Evolutionary conservation across 495 filamentous ascomycete genomes (phyloP).

Genomic region (Penicillium pulvis): DNA sequence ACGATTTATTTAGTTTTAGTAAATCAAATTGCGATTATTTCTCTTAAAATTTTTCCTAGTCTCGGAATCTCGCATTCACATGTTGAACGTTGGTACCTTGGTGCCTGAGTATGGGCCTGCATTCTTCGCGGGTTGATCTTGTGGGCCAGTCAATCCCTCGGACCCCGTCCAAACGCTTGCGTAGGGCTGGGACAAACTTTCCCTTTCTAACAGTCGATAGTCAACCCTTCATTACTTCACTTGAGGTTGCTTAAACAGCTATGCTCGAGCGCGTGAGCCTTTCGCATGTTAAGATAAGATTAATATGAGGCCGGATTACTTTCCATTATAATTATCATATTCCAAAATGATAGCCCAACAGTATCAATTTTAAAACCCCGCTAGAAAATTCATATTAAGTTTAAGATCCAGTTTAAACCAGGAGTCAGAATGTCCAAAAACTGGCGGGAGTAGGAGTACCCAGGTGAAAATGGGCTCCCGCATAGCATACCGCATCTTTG

Average conservation of each 20-base stretch:
- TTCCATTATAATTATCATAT: no score
- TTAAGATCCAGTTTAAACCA: not conserved
- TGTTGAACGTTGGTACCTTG: slow-evolving; percentile 1
- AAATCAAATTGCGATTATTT: not conserved
- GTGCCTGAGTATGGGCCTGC: slow-evolving; percentile 6
- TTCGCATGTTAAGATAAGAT: no score
- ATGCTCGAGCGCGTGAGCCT: no score
- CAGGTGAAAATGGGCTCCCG: not conserved
- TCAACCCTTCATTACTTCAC: not conserved
- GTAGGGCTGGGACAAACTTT: slow-evolving; percentile 12
- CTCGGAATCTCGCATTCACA: not conserved
- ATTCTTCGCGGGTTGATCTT: slow-evolving; percentile 15
- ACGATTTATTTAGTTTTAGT: not conserved
- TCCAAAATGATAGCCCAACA: no score
- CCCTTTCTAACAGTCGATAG: not conserved
- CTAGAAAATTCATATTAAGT: not conserved
- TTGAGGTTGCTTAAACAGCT: no score
- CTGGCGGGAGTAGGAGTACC: not conserved
- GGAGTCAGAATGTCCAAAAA: not conserved
- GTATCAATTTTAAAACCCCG: not conserved
- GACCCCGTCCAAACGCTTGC: slow-evolving; percentile 1
- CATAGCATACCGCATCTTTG: slow-evolving; percentile 17
- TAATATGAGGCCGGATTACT: no score
- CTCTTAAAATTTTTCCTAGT: not conserved
- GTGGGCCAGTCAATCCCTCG: not conserved